phyloP scores from a whole-genome alignment of 164 flowering plant species.

The Berberis vulgaris region DNA sequence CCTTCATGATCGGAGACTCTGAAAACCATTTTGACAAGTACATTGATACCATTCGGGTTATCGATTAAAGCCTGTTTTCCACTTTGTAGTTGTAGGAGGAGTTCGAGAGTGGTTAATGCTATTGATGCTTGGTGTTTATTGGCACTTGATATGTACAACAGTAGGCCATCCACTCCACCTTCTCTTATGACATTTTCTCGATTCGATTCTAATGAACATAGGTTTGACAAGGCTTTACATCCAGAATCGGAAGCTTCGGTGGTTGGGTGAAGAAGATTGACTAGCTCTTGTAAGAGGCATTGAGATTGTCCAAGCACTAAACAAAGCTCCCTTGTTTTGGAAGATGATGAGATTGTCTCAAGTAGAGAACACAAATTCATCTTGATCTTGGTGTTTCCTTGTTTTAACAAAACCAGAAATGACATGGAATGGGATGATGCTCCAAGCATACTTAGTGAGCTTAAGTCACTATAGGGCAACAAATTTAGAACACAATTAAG shows the following conservation, averaged over 20 bases:
- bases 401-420: constrained; percentile 27
- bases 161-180: constrained; percentile 32
- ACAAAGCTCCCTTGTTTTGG: constrained; percentile 28
- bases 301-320: constrained; percentile 18
- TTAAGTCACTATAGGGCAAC: constrained; percentile 23
- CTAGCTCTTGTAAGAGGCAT: constrained; percentile 15
- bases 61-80: constrained; percentile 28
- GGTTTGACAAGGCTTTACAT: constrained; percentile 28
- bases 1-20: constrained; percentile 46
- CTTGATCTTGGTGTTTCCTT: constrained; percentile 28
- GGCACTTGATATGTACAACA: constrained; percentile 21
- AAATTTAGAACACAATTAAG: constrained; percentile 37
- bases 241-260: constrained; percentile 31
- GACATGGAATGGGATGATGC: constrained; percentile 22
- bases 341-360: constrained; percentile 30
- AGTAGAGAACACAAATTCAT: constrained; percentile 36
- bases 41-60: constrained; percentile 25
- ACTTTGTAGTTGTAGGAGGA: constrained; percentile 26
- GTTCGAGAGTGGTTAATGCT: constrained; percentile 39
- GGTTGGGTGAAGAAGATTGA: constrained; percentile 18
- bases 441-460: constrained; percentile 26
- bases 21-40: constrained; percentile 60
- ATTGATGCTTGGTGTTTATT: constrained; percentile 11
- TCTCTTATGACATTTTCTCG: constrained; percentile 21
- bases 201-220: constrained; percentile 26